Evolutionary conservation across 371 early-diverging fungal genomes (phyloP), one percentile per base, ranked within the genome.

Genomic region (Lichtheimia corymbifera): DNA sequence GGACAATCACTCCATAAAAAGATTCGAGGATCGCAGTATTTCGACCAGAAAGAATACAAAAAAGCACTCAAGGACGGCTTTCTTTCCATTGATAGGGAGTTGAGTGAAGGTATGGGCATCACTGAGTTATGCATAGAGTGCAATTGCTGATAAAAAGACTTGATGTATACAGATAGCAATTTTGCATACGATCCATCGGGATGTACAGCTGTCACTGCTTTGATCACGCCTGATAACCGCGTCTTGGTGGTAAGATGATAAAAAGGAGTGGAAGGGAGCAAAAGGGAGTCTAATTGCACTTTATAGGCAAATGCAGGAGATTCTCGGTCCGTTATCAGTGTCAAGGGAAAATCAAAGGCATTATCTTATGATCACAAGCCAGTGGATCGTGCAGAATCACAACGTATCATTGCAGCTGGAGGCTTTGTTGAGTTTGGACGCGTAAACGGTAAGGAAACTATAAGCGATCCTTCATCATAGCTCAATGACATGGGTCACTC

Each of bases 371-470:
- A 98, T 72, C 98, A 98, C 77, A 98, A 98, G 77, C 98, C 98
- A 20, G 83, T 75, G 18, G 90, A 93, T 69, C 57, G 63, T 76
- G 87, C 74, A 50, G 98, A 98, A 78, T 78, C 83, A 35, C 77
- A 83, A 59, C 89, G 98, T 51, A 98, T 98, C 70, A 73, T 71
- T 55, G 83, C 83, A 15, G 97, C 94, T 49, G 98, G 98, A 59
- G 97, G 97, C 2, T 97, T 93, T 83, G 96, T 98, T 44, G 97
- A 97, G 70, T 95, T 88, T 81, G 95, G 96, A 2, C 88, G 98
- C 49, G 97, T 98, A 24, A 98, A 98, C 75, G 98, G 98, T 83
- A 77, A 52, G 55, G 73, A 45, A 62, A 5, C 2, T 11, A 35
- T 35, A 11, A 35, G 9, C 35, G 9, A 11, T 35, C 5, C 2